Percentiles rank a stretch among this genome's conserved stretches.
Evolutionary conservation across 768 basidiomycete species (phyloP).

Genomic region (Podaxis pistillaris): DNA sequence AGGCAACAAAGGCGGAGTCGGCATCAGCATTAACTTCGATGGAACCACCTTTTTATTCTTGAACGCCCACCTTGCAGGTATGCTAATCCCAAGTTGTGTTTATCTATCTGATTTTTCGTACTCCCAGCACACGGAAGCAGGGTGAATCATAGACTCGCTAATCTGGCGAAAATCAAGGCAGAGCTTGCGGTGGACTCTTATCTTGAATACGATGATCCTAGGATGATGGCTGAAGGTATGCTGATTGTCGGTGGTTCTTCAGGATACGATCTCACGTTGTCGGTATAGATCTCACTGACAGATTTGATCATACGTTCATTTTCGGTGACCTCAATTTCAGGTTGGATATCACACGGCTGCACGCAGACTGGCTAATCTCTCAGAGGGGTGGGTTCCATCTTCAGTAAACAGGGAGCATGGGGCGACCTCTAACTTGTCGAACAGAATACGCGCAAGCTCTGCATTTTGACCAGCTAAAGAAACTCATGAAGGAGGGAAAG

Average conservation of each 20-base stretch:
- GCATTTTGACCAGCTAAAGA: conserved; percentile 84
- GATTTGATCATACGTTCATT: conserved; percentile 86
- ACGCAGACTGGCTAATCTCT: conserved; percentile 93
- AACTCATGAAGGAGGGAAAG: conserved; percentile 66
- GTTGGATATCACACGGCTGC: conserved; percentile 81
- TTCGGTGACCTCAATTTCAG: conserved; percentile 94
- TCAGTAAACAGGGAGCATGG: background rate
- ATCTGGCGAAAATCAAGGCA: conserved; percentile 85
- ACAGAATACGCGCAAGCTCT: conserved; percentile 83
- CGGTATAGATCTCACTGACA: conserved; percentile 72
- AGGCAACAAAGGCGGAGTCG: conserved; percentile 92
- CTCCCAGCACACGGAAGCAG: conserved; percentile 71
- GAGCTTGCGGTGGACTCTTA: conserved; percentile 83
- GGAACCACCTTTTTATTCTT: conserved; percentile 85
- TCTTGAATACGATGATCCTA: conserved; percentile 59
- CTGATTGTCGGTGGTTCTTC: background rate
- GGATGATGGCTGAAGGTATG: conserved; percentile 69
- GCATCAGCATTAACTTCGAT: conserved; percentile 81
- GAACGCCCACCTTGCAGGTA: conserved; percentile 89
- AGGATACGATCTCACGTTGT: background rate
- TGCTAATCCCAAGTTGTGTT: conserved; percentile 15
- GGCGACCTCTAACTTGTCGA: background rate
- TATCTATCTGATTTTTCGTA: background rate
- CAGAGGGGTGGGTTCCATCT: conserved; percentile 52
- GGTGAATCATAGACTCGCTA: conserved; percentile 76